Evolutionary conservation across 2,329 filamentous ascomycete species (phyloP), one percentile per base, ranked within the genome.

Genomic region (Fusarium multiceps): DNA sequence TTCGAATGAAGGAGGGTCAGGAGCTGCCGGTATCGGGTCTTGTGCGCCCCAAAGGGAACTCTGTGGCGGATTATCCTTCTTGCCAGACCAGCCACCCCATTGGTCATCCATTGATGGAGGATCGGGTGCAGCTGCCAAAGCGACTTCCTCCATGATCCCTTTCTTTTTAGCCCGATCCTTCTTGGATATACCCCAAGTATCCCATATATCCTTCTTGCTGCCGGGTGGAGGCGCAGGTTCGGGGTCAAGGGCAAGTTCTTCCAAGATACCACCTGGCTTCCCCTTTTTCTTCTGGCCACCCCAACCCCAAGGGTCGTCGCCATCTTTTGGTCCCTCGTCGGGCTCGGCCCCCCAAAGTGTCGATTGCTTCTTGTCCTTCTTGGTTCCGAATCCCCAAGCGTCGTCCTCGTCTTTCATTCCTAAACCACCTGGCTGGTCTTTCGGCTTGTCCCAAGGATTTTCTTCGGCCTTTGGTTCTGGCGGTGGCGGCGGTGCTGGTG

Each of bases 381-480:
- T 71, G 11, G 71, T 43, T 21, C 72, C 65, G 45, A 80, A 78
- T 27, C 75, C 76, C 64, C 78, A 75, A 27, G 69, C 76, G 20
- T 78, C 79, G 3, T 78, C 74, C 10, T 62, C 59, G 13, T 61
- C 46, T 41, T 61, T 46, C 34, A 51, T 27, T 8, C 12, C 30
- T 40, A 40, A 27, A 12, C 46, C 46, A 20, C 28, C 56, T 46
- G 41, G 28, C 43, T 76, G 75, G 18, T 67, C 73, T 50, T 80
- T 88, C n/a, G 85, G 75, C 66, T 87, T 88, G 70, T 80, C 80
- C 87, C 87, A 88, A 16, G 86, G 81, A 65, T 85, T 87, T 27
- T 74, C 71, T 41, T 73, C 69, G 62, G 20, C 55, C 41, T 63
- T 72, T 13, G 47, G 49, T 41, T 70, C 71, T 28, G 61, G 54